A percentile compares a stretch with the other conserved stretches of the same genome.
These are phyloP conservation scores for Epichloe bromicola DNA, from an alignment of 2,329 filamentous ascomycete genomes.

Conservation along the genomic window DNA sequence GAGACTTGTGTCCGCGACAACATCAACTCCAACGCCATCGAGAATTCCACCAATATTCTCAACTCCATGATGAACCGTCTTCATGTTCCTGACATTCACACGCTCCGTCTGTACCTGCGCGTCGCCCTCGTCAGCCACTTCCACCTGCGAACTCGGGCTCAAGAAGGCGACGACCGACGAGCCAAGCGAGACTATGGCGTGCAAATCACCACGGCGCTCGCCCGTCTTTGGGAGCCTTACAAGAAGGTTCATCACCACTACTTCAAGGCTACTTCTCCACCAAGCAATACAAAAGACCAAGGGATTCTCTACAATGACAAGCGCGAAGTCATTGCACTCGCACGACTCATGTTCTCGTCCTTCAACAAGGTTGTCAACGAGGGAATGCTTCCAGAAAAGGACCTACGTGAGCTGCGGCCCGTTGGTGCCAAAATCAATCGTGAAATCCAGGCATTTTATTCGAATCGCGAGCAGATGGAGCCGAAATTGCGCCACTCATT, in stretches of 20 bases:
- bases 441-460: constrained; percentile 23
- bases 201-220: constrained; percentile 38
- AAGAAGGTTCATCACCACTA: constrained; percentile 23
- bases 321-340: constrained; percentile 31
- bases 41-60: constrained; percentile 51
- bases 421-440: constrained; percentile 24
- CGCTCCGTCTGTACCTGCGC: constrained; percentile 43
- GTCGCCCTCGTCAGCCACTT: constrained; percentile 36
- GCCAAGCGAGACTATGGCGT: constrained; percentile 32
- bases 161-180: constrained; percentile 16
- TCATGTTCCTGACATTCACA: constrained; percentile 33
- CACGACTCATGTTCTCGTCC: constrained; percentile 31
- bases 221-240: constrained; percentile 38
- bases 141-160: constrained; percentile 21
- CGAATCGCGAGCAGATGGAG: constrained; percentile 20
- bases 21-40: constrained; percentile 57
- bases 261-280: constrained; percentile 16
- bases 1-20: constrained; percentile 62
- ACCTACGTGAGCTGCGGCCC: constrained; percentile 20
- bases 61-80: constrained; percentile 40
- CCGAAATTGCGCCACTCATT: constrained; percentile 16
- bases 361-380: constrained; percentile 31
- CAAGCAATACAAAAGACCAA: constrained; percentile 13
- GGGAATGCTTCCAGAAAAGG: constrained; percentile 22
- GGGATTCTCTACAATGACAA: constrained; percentile 20